phyloP scores from a whole-genome alignment of 176 grass and related monocot species.

The Eragrostis curvula region DNA sequence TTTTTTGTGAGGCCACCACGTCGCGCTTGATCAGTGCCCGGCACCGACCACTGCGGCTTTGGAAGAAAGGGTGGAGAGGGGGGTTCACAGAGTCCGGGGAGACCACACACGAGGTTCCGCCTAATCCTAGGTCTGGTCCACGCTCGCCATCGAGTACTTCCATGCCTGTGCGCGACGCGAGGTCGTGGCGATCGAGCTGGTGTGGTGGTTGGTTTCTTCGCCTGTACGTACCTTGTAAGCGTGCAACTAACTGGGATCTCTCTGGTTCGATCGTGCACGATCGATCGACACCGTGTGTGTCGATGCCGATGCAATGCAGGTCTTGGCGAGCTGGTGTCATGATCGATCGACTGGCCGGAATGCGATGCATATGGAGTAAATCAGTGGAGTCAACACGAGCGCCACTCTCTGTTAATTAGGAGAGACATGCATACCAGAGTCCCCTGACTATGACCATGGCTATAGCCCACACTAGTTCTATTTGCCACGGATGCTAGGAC shows the following conservation, averaged over 20 bases:
- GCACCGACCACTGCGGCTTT: constrained; percentile 56
- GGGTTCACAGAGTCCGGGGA: background rate
- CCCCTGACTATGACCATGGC: no score
- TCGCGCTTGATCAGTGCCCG: constrained; percentile 7
- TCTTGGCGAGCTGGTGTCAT: no score
- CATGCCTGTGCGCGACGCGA: background rate
- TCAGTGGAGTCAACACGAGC: no score
- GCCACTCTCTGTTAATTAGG: no score
- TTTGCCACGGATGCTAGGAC: background rate
- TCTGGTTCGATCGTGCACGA: no score
- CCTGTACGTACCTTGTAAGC: no score
- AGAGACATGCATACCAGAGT: background rate
- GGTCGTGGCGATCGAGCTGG: background rate
- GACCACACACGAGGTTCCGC: constrained; percentile 31
- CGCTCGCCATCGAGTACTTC: constrained; percentile 23
- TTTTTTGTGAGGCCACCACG: constrained; percentile 10
- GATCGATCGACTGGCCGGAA: no score
- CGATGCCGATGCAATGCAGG: no score
- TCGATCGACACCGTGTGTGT: no score
- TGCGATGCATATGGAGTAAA: no score
- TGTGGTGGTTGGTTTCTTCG: no score
- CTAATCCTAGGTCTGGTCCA: constrained; percentile 30
- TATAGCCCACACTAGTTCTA: background rate
- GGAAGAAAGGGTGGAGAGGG: constrained; percentile 27
- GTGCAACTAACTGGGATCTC: no score